Evolutionary conservation across 2,329 filamentous ascomycete species (phyloP), one percentile per base, ranked within the genome.

Genomic region (Penicillium carneum): DNA sequence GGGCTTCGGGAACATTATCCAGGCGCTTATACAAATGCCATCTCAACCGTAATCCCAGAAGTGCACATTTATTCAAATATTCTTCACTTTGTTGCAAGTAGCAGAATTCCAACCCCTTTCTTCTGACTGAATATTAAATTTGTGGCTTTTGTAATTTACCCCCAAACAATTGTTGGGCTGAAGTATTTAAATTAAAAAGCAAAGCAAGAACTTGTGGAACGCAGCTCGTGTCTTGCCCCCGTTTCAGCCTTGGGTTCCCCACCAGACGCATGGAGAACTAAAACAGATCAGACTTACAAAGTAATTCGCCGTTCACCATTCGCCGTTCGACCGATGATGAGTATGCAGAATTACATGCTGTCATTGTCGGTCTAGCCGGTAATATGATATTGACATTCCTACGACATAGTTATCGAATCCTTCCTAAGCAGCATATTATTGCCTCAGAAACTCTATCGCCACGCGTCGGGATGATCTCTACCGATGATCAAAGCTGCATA

Each of bases 401-500:
- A 45, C 23, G 16, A 16, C 23, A n/a, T 29, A 46, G 42, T 20
- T 10, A 29, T 29, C 7, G 14, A 45, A 45, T 3, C 23, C 20
- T 43, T 23, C 20, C 14, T 11, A 18, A 8, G 9, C 14, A 29
- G 14, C 16, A 43, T 23, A 14, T 36, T 36, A 26, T 45, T 42
- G 11, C 14, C 9, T 2, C 20, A 31, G 60, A 60, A 45, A 60
- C 63, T 51, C 38, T 34, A 62, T 57, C 43, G 46, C 56, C 63
- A 63, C 57, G 49, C 57, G 57, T 47, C 26, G 33, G 31, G 54
- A 51, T 41, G 39, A 60, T 62, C 59, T 46, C 51, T 48, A 41
- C 46, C 41, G 12, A 48, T 38, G 54, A 53, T 48, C 42, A 43
- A 36, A 57, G 36, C 45, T 26, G 23, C 4, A 26, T 48, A 18